These are phyloP conservation scores for Iberis pinnata DNA, from an alignment of 345 rosid genomes.

Conservation along the genomic window DNA sequence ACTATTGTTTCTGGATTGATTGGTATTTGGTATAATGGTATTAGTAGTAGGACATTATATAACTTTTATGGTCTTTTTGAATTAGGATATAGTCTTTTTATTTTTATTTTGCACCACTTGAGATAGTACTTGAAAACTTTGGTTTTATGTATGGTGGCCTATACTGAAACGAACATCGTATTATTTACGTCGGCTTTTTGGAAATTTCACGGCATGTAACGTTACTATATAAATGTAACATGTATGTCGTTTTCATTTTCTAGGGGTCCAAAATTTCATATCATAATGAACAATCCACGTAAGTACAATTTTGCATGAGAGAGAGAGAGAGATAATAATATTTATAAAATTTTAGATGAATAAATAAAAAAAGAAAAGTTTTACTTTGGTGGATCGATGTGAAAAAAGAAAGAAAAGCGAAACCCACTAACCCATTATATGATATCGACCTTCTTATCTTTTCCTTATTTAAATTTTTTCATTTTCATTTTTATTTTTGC, in stretches of 20 bases:
- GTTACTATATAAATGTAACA: not conserved
- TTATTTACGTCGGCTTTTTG: conserved; percentile 10
- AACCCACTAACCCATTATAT: conserved; percentile 49
- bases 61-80: conserved; percentile 3
- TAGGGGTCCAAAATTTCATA: conserved; percentile 7
- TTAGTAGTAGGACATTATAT: conserved; percentile 4
- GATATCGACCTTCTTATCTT: conserved; percentile 34
- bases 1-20: no score
- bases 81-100: conserved; percentile 4
- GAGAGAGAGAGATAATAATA: no score
- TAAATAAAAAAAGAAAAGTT: conserved; percentile 35
- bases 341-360: conserved; percentile 2
- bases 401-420: conserved; percentile 34
- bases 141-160: conserved; percentile 29
- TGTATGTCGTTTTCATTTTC: conserved; percentile 27
- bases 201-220: conserved; percentile 5
- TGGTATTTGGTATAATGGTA: not conserved
- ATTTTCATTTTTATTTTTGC: conserved; percentile 27
- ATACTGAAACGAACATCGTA: conserved; percentile 27
- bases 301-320: conserved; percentile 5
- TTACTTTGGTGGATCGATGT: conserved; percentile 48
- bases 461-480: conserved; percentile 1
- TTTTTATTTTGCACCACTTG: conserved; percentile 12
- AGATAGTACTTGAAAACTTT: conserved; percentile 9
- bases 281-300: conserved; percentile 23